phyloP scores from a whole-genome alignment of 805 yeast species.

The Blastobotrys attinorum region DNA sequence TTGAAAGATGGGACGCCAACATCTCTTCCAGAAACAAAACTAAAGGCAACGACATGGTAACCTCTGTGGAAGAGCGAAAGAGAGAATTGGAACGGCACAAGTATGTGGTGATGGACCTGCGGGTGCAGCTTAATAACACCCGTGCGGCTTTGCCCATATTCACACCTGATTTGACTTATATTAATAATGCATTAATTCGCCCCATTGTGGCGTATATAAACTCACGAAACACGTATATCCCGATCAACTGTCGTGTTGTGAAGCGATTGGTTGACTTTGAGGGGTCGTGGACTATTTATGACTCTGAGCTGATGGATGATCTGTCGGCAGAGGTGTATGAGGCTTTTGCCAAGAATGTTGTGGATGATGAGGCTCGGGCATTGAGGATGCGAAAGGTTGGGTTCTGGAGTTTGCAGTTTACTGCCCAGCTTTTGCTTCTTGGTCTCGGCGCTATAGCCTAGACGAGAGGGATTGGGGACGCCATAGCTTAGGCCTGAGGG shows the following conservation, averaged over 20 bases:
- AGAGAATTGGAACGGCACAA: slow-evolving; percentile 33
- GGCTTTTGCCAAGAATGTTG: slow-evolving; percentile 80
- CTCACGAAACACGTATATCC: slow-evolving; percentile 81
- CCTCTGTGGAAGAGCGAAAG: slow-evolving; percentile 24
- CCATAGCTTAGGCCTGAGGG: no score
- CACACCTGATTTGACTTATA: slow-evolving; percentile 79
- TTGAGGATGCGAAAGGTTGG: slow-evolving; percentile 75
- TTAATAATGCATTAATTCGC: slow-evolving; percentile 83
- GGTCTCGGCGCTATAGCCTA: slow-evolving; percentile 68
- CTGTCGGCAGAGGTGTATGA: slow-evolving; percentile 83
- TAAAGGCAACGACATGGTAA: slow-evolving; percentile 19
- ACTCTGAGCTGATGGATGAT: slow-evolving; percentile 84
- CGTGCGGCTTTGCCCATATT: slow-evolving; percentile 85
- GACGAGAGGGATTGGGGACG: no score
- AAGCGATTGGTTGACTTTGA: slow-evolving; percentile 78
- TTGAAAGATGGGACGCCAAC: slow-evolving; percentile 34
- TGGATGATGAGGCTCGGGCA: slow-evolving; percentile 72
- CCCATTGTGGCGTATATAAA: slow-evolving; percentile 96
- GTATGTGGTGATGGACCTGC: slow-evolving; percentile 69
- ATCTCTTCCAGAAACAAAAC: slow-evolving; percentile 13
- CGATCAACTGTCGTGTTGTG: slow-evolving; percentile 72
- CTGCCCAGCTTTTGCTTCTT: slow-evolving; percentile 74
- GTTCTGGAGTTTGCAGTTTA: slow-evolving; percentile 83
- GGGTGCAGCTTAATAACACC: slow-evolving; percentile 73
- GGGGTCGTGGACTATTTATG: slow-evolving; percentile 96